Evolutionary conservation across 2,329 filamentous ascomycete species (phyloP).

Genomic region (Beauveria bassiana): DNA sequence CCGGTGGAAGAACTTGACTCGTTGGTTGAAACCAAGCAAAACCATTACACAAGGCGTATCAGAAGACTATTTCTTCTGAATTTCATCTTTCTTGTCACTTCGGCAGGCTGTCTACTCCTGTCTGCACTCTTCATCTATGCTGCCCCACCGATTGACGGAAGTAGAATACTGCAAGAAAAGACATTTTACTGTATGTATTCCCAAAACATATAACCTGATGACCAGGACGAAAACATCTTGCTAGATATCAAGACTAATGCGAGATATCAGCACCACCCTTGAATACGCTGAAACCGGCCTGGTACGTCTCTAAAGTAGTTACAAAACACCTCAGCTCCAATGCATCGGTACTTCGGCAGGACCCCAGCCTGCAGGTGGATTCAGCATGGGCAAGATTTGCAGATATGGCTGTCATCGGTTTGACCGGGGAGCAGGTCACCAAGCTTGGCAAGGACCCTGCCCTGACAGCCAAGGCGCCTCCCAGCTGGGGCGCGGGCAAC

Average conservation of each 20-base stretch:
- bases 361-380: conserved; percentile 6
- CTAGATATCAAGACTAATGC: too few relatives aligned
- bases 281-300: neutral
- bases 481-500: conserved; percentile 5
- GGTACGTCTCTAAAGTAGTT: neutral
- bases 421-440: conserved; percentile 4
- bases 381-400: neutral
- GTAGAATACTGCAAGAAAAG: neutral
- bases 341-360: conserved; percentile 3
- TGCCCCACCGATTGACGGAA: neutral
- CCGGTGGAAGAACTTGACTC: neutral
- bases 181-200: neutral
- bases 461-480: conserved; percentile 2
- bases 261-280: neutral
- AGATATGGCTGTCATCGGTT: conserved; percentile 4
- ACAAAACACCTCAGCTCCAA: neutral
- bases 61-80: neutral
- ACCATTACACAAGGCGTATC: neutral
- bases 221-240: neutral
- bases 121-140: neutral
- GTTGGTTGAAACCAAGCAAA: neutral
- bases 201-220: too few relatives aligned
- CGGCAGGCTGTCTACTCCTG: neutral
- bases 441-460: conserved; percentile 5
- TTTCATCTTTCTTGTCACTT: neutral